Percentiles rank a stretch among this genome's conserved stretches.
phyloP scores from a whole-genome alignment of 208 protist genomes.

The Trypanosoma theileri region DNA sequence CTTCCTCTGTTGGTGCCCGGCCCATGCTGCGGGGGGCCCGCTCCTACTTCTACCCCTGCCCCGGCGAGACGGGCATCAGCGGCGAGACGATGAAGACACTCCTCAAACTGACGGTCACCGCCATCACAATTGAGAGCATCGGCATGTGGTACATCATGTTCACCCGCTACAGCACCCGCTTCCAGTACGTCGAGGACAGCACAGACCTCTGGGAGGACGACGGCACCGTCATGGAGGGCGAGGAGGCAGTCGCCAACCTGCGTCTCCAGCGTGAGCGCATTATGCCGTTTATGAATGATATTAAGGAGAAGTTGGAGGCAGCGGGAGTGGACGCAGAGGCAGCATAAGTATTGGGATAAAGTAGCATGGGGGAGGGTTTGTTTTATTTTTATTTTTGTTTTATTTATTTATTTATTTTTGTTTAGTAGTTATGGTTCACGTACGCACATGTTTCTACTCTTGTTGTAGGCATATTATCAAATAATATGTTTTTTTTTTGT shows the following conservation, averaged over 20 bases:
- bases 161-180: constrained; percentile 45
- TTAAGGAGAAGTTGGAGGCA: constrained; percentile 69
- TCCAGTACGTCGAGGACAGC: constrained; percentile 76
- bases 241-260: constrained; percentile 85
- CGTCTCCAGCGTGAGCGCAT: constrained; percentile 88
- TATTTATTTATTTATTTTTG: background rate
- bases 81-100: constrained; percentile 48
- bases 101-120: constrained; percentile 34
- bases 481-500: too few species aligned
- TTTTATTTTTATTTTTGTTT: background rate
- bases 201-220: constrained; percentile 82
- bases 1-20: constrained; percentile 11
- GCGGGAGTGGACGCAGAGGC: constrained; percentile 20
- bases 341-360: background rate
- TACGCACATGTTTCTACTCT: too few species aligned
- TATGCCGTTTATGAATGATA: constrained; percentile 89
- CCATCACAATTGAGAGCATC: constrained; percentile 36
- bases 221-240: constrained; percentile 78
- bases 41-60: constrained; percentile 70
- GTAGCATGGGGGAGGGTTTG: background rate
- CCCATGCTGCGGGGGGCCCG: constrained; percentile 23
- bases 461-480: too few species aligned
- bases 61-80: constrained; percentile 75
- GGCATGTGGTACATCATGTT: constrained; percentile 55
- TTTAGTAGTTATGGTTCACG: too few species aligned